A percentile compares a stretch with the other conserved stretches of the same genome.
phyloP scores from a whole-genome alignment of 306 rosid species.

The Prunus mume region DNA sequence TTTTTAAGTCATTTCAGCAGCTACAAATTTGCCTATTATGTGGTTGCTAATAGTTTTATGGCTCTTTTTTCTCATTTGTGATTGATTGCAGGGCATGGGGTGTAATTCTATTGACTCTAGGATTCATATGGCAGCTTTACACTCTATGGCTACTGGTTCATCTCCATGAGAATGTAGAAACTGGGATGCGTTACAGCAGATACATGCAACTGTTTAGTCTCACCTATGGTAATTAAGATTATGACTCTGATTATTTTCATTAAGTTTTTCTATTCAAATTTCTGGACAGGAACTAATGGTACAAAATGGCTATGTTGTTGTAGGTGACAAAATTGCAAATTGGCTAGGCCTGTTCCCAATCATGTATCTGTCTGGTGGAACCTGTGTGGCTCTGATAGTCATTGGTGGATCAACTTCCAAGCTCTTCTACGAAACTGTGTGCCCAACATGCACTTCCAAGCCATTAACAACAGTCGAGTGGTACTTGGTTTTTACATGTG shows the following conservation, averaged over 20 bases:
- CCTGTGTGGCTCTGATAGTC: conserved; percentile 34
- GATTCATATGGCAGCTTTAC: conserved; percentile 56
- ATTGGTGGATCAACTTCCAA: conserved; percentile 43
- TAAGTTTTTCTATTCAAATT: neutral
- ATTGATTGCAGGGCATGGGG: conserved; percentile 46
- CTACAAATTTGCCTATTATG: neutral
- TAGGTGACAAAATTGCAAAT: conserved; percentile 34
- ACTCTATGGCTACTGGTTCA: conserved; percentile 44
- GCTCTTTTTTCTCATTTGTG: neutral
- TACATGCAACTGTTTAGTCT: conserved; percentile 46
- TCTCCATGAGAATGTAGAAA: conserved; percentile 48
- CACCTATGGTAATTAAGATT: conserved; percentile 31
- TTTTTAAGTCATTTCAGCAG: neutral
- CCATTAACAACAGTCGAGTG: conserved; percentile 43
- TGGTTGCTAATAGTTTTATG: neutral
- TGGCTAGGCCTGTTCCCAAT: conserved; percentile 33
- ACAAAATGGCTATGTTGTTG: neutral
- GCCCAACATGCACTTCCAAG: conserved; percentile 25
- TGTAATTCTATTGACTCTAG: conserved; percentile 36
- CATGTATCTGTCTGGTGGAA: conserved; percentile 45
- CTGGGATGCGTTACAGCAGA: conserved; percentile 53
- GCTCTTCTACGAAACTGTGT: conserved; percentile 32
- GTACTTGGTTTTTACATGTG: conserved; percentile 45
- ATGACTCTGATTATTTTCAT: neutral
- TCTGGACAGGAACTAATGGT: neutral